phyloP scores from a whole-genome alignment of 1,139 yeast species.

The Diutina rugosa region DNA sequence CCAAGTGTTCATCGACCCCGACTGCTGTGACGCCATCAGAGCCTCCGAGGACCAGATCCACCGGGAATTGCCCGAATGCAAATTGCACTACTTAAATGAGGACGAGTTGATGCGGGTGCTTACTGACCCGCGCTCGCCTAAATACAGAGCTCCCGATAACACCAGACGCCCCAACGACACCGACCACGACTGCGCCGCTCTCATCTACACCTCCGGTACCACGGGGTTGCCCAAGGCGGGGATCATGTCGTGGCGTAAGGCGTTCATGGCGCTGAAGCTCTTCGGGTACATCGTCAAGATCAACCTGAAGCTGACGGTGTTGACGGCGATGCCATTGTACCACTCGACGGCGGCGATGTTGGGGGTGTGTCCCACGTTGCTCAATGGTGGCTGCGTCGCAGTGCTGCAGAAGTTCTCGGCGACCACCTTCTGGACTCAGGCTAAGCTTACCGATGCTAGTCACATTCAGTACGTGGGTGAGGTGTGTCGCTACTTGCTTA shows the following conservation, averaged over 20 bases:
- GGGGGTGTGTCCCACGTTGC: conserved; percentile 66
- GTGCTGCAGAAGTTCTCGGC: conserved; percentile 78
- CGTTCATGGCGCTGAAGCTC: conserved; percentile 53
- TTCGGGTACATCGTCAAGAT: conserved; percentile 65
- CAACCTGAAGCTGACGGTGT: conserved; percentile 41
- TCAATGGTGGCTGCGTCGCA: conserved; percentile 60
- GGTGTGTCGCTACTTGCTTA: conserved; percentile 75
- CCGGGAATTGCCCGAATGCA: conserved; percentile 25
- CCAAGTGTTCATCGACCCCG: conserved; percentile 66
- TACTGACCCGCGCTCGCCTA: conserved; percentile 33
- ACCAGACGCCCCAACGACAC: conserved; percentile 43
- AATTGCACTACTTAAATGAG: conserved; percentile 47
- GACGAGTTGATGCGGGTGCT: conserved; percentile 26
- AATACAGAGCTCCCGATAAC: conserved; percentile 40
- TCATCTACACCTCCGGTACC: conserved; percentile 89
- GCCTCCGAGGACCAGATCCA: conserved; percentile 39
- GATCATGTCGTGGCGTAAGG: conserved; percentile 83
- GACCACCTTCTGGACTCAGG: conserved; percentile 85
- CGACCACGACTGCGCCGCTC: conserved; percentile 53
- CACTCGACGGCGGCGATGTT: conserved; percentile 90
- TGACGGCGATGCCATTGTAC: conserved; percentile 91
- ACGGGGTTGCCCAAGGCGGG: conserved; percentile 95
- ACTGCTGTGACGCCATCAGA: conserved; percentile 41
- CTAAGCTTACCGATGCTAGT: conserved; percentile 55
- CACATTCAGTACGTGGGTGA: conserved; percentile 93